Conservation (phyloP, 176 grass and related monocot species). For the Melocanna baccifera region DNA sequence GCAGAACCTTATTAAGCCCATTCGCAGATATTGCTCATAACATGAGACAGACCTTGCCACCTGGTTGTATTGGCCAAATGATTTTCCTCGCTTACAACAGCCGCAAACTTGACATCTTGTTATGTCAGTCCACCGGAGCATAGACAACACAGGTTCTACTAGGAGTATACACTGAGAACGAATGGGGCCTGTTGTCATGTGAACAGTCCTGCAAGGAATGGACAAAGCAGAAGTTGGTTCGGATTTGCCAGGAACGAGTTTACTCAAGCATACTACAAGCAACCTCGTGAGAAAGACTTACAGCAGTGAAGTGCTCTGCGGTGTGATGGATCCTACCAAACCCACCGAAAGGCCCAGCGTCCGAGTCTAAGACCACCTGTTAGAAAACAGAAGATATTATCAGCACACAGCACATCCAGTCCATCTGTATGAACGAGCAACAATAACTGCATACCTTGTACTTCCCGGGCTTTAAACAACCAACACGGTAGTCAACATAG, state of each 20-base stretch:
- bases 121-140: conserved; percentile 57
- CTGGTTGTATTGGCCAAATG: neutral
- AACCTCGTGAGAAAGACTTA: conserved; percentile 37
- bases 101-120: neutral
- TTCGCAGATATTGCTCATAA: neutral
- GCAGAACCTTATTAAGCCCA: conserved; percentile 24
- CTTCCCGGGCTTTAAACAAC: conserved; percentile 70
- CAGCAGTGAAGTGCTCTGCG: conserved; percentile 68
- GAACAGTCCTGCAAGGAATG: conserved; percentile 51
- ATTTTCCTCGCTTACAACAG: conserved; percentile 1
- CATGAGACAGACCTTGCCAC: neutral
- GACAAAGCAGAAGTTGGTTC: conserved; percentile 2
- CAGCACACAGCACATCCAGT: conserved; percentile 7
- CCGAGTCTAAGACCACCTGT: conserved; percentile 87
- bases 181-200: conserved; percentile 78
- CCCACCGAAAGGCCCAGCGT: conserved; percentile 85
- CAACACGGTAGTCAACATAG: conserved; percentile 77
- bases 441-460: conserved; percentile 60
- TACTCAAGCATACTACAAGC: neutral
- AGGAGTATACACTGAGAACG: conserved; percentile 76
- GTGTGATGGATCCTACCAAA: conserved; percentile 76
- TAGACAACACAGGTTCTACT: conserved; percentile 88
- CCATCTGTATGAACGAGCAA: conserved; percentile 1
- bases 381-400: conserved; percentile 23
- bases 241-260: conserved; percentile 11